Conservation (phyloP, 2,329 filamentous ascomycete species). For the Scytalidium sp. region DNA sequence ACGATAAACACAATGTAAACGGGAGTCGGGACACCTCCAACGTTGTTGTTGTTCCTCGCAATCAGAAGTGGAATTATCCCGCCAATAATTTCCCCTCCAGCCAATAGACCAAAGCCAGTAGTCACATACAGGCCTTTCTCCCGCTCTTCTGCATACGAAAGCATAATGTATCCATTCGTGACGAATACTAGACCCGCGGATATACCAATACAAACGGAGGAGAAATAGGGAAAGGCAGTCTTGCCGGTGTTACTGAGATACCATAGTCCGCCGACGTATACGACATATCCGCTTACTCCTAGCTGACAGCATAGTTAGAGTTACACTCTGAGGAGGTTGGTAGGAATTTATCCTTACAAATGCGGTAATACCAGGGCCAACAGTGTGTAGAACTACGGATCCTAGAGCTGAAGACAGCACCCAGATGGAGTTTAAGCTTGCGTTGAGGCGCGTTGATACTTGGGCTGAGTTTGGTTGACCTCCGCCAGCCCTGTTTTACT, state of each 20-base stretch:
- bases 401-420: slow-evolving; percentile 6
- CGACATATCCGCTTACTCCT: slow-evolving; percentile 23
- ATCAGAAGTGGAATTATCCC: slow-evolving; percentile 27
- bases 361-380: slow-evolving; percentile 7
- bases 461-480: slow-evolving; percentile 2
- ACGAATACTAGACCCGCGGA: slow-evolving; percentile 28
- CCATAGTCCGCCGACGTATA: slow-evolving; percentile 28
- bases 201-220: slow-evolving; percentile 27
- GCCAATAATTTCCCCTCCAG: slow-evolving; percentile 25
- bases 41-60: slow-evolving; percentile 17
- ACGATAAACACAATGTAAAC: slow-evolving; percentile 27
- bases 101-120: slow-evolving; percentile 27
- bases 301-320: slow-evolving; percentile 6
- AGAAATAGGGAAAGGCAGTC: slow-evolving; percentile 20
- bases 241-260: slow-evolving; percentile 25
- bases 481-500: neutral
- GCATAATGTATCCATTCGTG: slow-evolving; percentile 28
- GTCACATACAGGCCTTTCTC: slow-evolving; percentile 29
- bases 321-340: neutral
- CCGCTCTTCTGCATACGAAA: slow-evolving; percentile 30
- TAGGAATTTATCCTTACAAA: slow-evolving; percentile 1
- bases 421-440: slow-evolving; percentile 6
- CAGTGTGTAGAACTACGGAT: slow-evolving; percentile 5
- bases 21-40: slow-evolving; percentile 14
- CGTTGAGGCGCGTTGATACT: slow-evolving; percentile 3